Evolutionary conservation across 768 basidiomycete species (phyloP), one percentile per base, ranked within the genome.

Genomic region (Mycena amicta): DNA sequence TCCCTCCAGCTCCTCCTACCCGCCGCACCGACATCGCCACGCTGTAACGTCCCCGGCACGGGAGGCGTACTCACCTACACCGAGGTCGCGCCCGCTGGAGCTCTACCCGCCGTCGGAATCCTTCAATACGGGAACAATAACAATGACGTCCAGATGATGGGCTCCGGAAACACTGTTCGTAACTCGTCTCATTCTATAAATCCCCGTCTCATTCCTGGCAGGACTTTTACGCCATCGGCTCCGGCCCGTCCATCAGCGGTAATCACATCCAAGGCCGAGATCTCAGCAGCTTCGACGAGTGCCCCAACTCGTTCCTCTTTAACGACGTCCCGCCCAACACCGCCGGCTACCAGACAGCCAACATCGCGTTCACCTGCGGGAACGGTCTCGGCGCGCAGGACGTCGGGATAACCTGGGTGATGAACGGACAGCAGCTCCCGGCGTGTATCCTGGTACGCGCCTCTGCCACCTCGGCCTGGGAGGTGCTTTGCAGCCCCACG

Each of bases 221-320:
- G 57, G 37, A 58, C 57, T 53, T 31, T 39, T 58, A 58, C n/a
- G 57, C 51, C 1, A 41, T 58, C 16, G 57, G 57, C 16, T 46
- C 57, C 8, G 57, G 57, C n/a, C 26, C 40, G 13, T 52, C 28
- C 26, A 37, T 52, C 40, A 53, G 46, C n/a, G 45, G 20, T 37
- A 3, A 33, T n/a, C 55, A 56, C 23, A 41, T 39, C 29, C 37
- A 40, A 31, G 55, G 46, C n/a, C 37, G 49, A 39, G 49, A 49
- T 27, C 45, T 47, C 6, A 26, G 25, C n/a, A 29, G n/a, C 15
- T 37, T 49, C 18, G 18, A 8, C 11, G 30, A 50, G 18, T 56
- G 55, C 33, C 46, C 55, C 3, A 56, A 49, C 31, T 33, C 39
- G 29, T 37, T 49, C 28, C n/a, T 27, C 30, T 49, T 56, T 33